These are phyloP conservation scores for Aspergillus nanangensis DNA, from an alignment of 495 filamentous ascomycete genomes.

Conservation along the genomic window DNA sequence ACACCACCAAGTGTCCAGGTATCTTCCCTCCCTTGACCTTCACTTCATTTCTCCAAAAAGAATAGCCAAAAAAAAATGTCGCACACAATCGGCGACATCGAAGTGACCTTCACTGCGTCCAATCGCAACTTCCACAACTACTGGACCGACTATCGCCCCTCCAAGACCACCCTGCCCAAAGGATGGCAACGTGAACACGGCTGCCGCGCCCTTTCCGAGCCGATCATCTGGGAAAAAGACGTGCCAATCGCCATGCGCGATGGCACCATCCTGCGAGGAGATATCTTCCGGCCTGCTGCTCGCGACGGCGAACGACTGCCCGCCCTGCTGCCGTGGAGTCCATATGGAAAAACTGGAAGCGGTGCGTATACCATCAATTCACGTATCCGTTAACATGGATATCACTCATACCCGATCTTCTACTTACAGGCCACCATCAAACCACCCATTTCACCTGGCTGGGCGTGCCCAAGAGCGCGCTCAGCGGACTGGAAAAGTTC, in stretches of 20 bases:
- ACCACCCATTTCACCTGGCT: conserved; percentile 3
- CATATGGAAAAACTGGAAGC: conserved; percentile 30
- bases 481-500: conserved; percentile 29
- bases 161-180: conserved; percentile 3
- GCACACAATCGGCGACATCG: too few relatives aligned
- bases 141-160: conserved; percentile 1
- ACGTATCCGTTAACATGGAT: too few relatives aligned
- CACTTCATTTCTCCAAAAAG: too few relatives aligned
- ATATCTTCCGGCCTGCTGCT: conserved; percentile 24
- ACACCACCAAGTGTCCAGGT: too few relatives aligned
- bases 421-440: too few relatives aligned
- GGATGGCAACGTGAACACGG: conserved; percentile 7
- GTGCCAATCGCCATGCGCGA: conserved; percentile 20
- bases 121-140: conserved; percentile 1
- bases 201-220: conserved; percentile 7
- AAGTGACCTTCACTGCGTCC: too few relatives aligned
- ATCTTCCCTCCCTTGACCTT: too few relatives aligned
- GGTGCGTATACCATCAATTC: too few relatives aligned
- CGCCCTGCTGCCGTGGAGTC: conserved; percentile 27
- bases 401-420: too few relatives aligned
- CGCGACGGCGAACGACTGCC: conserved; percentile 14
- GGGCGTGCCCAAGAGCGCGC: conserved; percentile 14
- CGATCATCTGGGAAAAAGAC: conserved; percentile 17
- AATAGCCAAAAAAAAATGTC: too few relatives aligned
- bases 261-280: conserved; percentile 19